phyloP scores from a whole-genome alignment of 2,329 filamentous ascomycete species.

The Aspergillus sp. region DNA sequence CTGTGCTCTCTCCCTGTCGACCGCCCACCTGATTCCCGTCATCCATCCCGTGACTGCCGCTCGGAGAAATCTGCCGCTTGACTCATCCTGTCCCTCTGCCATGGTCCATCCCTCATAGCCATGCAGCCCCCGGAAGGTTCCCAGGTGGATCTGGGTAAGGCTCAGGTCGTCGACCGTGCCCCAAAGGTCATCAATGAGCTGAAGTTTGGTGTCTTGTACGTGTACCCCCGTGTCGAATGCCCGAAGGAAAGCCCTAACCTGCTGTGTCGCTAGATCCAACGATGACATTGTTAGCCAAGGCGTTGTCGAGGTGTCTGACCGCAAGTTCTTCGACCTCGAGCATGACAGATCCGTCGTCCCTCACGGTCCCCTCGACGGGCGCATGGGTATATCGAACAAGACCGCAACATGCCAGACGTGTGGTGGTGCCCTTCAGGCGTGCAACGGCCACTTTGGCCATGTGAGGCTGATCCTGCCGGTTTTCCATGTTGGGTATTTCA shows the following conservation, averaged over 20 bases:
- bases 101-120: constrained; percentile 29
- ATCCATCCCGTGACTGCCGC: too few relatives aligned
- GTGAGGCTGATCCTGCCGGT: constrained; percentile 82
- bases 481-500: constrained; percentile 94
- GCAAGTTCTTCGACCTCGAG: constrained; percentile 83
- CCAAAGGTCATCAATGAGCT: constrained; percentile 89
- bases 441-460: constrained; percentile 92
- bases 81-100: constrained; percentile 20
- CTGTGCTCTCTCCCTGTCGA: too few relatives aligned
- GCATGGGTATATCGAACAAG: constrained; percentile 84
- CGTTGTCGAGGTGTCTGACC: constrained; percentile 88
- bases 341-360: constrained; percentile 64
- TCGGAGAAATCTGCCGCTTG: constrained; percentile 7
- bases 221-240: neutral
- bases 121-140: constrained; percentile 35
- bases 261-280: constrained; percentile 53
- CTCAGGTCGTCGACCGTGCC: constrained; percentile 78
- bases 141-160: constrained; percentile 53
- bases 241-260: constrained; percentile 1
- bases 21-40: too few relatives aligned
- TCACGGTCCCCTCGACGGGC: constrained; percentile 79
- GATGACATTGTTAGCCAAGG: constrained; percentile 94
- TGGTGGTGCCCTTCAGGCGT: constrained; percentile 67
- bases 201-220: constrained; percentile 85
- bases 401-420: constrained; percentile 72